phyloP scores from a whole-genome alignment of 768 basidiomycete genomes.

The Rhodosporidiobolus sp. region DNA sequence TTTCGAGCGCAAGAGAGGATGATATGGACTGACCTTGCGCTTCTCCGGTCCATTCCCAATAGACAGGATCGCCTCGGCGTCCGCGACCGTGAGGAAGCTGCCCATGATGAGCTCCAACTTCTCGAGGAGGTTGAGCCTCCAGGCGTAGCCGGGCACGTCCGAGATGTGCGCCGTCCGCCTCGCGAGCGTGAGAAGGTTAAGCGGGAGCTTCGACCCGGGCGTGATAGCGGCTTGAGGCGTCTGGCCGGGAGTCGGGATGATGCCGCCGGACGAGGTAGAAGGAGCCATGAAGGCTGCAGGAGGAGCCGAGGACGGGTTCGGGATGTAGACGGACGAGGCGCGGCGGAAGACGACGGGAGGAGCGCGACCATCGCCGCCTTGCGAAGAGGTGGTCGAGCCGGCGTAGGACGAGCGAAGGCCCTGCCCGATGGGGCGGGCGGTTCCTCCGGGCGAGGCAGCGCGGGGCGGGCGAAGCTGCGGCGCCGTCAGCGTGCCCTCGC shows the following conservation, averaged over 20 bases:
- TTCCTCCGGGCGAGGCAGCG: not conserved
- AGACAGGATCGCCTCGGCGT: slow-evolving; percentile 33
- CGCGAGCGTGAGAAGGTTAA: slow-evolving; percentile 29
- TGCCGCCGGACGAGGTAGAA: not conserved
- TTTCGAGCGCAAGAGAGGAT: no score
- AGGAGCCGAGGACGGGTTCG: not conserved
- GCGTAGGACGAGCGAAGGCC: slow-evolving; percentile 6
- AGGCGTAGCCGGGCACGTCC: slow-evolving; percentile 29
- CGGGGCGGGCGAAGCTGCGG: slow-evolving; percentile 21
- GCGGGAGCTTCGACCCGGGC: slow-evolving; percentile 19
- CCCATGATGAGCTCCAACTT: slow-evolving; percentile 35
- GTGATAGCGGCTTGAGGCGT: slow-evolving; percentile 6
- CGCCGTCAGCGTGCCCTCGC: not conserved
- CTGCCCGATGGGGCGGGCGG: slow-evolving; percentile 7
- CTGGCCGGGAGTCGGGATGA: not conserved
- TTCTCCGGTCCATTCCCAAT: slow-evolving; percentile 20
- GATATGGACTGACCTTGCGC: not conserved
- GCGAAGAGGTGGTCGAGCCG: not conserved
- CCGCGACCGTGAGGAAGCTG: slow-evolving; percentile 22
- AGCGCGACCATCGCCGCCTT: no score
- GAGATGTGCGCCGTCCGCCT: slow-evolving; percentile 31
- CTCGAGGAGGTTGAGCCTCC: slow-evolving; percentile 35
- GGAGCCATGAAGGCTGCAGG: not conserved
- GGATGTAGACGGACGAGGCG: slow-evolving; percentile 21
- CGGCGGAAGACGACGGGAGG: slow-evolving; percentile 14